A percentile compares a stretch with the other conserved stretches of the same genome.
Evolutionary conservation across 2,329 filamentous ascomycete genomes (phyloP).

Genomic region (Dryadomyces quercus-mongolicae): DNA sequence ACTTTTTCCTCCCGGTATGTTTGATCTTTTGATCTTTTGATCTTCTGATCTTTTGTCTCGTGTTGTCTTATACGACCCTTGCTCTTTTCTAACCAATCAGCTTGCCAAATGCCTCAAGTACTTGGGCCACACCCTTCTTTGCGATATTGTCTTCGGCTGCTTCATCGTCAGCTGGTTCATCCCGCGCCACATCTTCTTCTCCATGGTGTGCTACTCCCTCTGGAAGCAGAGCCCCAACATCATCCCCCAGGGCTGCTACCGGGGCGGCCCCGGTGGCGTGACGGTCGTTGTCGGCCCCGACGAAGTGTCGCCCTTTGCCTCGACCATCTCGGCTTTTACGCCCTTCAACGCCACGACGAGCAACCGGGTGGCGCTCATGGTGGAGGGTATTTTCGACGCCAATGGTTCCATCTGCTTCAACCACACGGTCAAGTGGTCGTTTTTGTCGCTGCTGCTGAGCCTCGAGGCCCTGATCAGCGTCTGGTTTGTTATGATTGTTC

Average conservation of each 20-base stretch:
- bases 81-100: constrained; percentile 27
- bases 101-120: constrained; percentile 92
- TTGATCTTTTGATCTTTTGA: constrained; percentile 19
- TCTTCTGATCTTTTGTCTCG: neutral
- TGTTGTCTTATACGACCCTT: neutral
- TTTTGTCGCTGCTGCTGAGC: constrained; percentile 63
- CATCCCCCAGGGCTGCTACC: constrained; percentile 62
- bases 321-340: constrained; percentile 1
- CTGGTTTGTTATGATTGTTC: constrained; percentile 85
- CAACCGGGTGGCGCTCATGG: constrained; percentile 46
- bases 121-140: constrained; percentile 59
- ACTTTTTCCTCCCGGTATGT: constrained; percentile 70
- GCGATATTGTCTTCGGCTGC: constrained; percentile 72
- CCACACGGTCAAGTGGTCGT: constrained; percentile 58
- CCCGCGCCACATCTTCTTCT: constrained; percentile 71
- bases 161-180: constrained; percentile 82
- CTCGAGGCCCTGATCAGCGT: constrained; percentile 68
- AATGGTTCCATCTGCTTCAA: constrained; percentile 73
- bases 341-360: constrained; percentile 1
- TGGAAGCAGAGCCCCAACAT: constrained; percentile 50
- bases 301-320: constrained; percentile 4
- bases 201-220: constrained; percentile 71
- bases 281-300: constrained; percentile 7
- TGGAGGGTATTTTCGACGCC: constrained; percentile 62
- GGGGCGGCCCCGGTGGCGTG: constrained; percentile 35